Percentiles rank a stretch among this genome's conserved stretches.
Evolutionary conservation across 2,329 filamentous ascomycete genomes (phyloP).

Genomic region (Sclerotinia glacialis): DNA sequence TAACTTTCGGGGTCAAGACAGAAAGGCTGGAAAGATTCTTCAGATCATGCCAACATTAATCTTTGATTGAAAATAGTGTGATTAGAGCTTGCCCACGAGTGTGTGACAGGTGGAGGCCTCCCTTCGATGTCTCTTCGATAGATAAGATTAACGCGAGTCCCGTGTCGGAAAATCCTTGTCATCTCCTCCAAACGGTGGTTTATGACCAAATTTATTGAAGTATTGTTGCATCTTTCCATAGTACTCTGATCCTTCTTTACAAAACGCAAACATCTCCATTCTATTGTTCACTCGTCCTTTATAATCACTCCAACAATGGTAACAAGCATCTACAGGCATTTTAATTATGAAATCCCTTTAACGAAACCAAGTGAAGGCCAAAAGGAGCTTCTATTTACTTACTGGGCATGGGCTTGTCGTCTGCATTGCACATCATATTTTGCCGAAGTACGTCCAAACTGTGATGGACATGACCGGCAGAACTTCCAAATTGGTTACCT

Average conservation of each 20-base stretch:
- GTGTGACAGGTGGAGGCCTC: fast-evolving
- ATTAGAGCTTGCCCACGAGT: not conserved
- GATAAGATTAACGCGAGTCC: not conserved
- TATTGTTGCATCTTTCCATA: constrained; percentile 12
- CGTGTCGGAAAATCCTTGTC: not conserved
- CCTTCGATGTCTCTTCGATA: not conserved
- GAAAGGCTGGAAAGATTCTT: not conserved
- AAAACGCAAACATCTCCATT: constrained; percentile 14
- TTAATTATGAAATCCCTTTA: not conserved
- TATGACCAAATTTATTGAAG: constrained; percentile 15
- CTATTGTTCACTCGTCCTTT: not conserved
- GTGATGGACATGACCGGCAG: constrained; percentile 13
- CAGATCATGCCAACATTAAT: not conserved
- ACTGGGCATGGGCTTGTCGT: constrained; percentile 16
- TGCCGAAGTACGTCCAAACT: constrained; percentile 19
- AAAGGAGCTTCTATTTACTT: not conserved
- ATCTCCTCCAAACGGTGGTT: not conserved
- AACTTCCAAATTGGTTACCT: not conserved
- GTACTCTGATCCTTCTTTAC: constrained; percentile 16
- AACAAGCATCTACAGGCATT: not conserved
- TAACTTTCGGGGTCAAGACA: not conserved
- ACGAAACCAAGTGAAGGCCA: not conserved
- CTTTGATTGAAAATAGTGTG: too few relatives aligned
- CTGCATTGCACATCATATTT: constrained; percentile 21
- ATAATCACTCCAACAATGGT: constrained; percentile 10